Base-by-base conservation (phyloP, 169 alveolate species). In the Plasmodium vivax region DNA sequence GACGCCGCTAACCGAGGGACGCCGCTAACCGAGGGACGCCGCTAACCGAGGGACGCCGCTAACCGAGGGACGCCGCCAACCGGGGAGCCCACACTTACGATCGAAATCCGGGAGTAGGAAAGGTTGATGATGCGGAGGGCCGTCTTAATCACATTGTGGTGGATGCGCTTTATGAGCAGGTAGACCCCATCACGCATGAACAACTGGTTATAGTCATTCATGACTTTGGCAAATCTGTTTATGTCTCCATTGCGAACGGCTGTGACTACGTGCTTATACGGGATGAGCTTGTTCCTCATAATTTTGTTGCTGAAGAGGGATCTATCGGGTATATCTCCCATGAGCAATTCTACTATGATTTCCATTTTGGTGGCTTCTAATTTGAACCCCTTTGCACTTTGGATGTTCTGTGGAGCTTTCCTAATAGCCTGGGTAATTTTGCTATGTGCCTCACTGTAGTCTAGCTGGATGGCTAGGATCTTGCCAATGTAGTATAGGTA, bases 301-400 rank as follows among this genome's bases (percentile, higher is more conserved):
- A 93, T 96, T 62, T 98, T 95, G 84, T 96, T 95, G 80, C 98
- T 98, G 88, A 99, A 98, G 36, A 97, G 95, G 34, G 98, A 97
- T n/a, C 99, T 95, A 83, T 98, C 98, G 5, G 99, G 99, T 27
- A 99, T 98, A 92, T 98, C 99, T 0, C 99, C 99, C 99, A 99
- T 99, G 51, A 99, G 96, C 82, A 99, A 95, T 90, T 98, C 98
- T 3, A 98, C 99, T 9, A 99, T 98, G 16, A 99, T 97, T 12
- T 98, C 96, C 96, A 98, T 96, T 96, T 98, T 99, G 82, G 98
- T 94, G 12, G 97, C 99, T 87, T 96, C 95, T 38, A 97, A 93
- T 92, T 98, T 98, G 95, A 99, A 98, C 27, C 99, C 99, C 45
- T 95, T 95, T 36, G 98, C 99, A 1, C 97, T 97, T 54, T 96